A percentile compares a stretch with the other conserved stretches of the same genome.
These are phyloP conservation scores for Melanogaster broomeanus DNA, from an alignment of 768 basidiomycete species.

Conservation along the genomic window DNA sequence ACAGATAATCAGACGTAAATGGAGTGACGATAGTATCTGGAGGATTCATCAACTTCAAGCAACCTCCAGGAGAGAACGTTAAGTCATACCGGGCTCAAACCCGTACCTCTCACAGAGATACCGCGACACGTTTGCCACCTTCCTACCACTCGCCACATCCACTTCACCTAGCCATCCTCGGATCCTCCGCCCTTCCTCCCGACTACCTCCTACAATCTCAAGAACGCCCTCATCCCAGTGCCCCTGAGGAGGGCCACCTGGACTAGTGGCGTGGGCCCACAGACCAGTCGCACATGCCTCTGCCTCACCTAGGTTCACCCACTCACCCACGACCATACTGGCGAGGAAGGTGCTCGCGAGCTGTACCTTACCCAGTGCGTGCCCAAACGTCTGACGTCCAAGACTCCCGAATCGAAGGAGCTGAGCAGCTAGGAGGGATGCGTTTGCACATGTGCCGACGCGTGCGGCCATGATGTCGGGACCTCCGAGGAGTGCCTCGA, in stretches of 20 bases:
- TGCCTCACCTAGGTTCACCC: slow-evolving; percentile 71
- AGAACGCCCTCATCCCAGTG: slow-evolving; percentile 81
- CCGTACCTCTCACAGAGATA: slow-evolving; percentile 82
- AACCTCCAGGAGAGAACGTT: neutral
- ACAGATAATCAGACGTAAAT: slow-evolving; percentile 77
- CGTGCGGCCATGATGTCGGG: slow-evolving; percentile 76
- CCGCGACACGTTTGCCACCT: slow-evolving; percentile 65
- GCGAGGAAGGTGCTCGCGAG: slow-evolving; percentile 76
- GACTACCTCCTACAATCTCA: slow-evolving; percentile 74
- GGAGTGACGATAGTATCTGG: slow-evolving; percentile 71
- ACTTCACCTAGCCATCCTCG: slow-evolving; percentile 85
- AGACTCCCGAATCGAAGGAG: slow-evolving; percentile 77
- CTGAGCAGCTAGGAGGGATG: slow-evolving; percentile 74
- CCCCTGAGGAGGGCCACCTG: slow-evolving; percentile 37
- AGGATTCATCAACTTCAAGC: neutral
- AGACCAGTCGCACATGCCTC: slow-evolving; percentile 80
- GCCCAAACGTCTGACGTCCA: slow-evolving; percentile 80
- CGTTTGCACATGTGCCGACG: slow-evolving; percentile 71
- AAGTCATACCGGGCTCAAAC: slow-evolving; percentile 64
- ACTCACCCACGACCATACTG: slow-evolving; percentile 70
- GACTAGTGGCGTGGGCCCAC: slow-evolving; percentile 56
- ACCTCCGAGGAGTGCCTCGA: slow-evolving; percentile 76
- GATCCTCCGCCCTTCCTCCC: slow-evolving; percentile 72
- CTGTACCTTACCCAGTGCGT: slow-evolving; percentile 72
- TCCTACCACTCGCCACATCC: slow-evolving; percentile 63